Conservation (phyloP, 2,329 filamentous ascomycete species). For the Ophiostoma sp. region DNA sequence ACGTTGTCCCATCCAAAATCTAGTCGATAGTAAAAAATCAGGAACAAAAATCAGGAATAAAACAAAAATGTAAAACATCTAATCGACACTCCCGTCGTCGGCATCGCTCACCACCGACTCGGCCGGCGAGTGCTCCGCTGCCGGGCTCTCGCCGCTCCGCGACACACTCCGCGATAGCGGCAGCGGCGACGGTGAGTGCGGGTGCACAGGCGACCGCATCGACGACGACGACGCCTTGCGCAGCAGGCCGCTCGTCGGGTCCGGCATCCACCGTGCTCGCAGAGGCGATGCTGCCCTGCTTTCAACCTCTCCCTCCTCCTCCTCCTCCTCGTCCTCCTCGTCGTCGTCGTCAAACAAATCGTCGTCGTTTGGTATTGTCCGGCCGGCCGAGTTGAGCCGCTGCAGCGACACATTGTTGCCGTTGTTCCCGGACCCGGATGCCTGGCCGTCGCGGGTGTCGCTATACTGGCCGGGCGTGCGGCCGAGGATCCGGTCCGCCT, state of each 20-base stretch:
- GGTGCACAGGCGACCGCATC: not conserved
- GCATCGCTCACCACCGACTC: conserved; percentile 8
- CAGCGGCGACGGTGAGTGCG: not conserved
- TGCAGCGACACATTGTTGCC: conserved; percentile 41
- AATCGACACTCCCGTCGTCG: conserved; percentile 22
- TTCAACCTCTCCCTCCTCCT: conserved; percentile 32
- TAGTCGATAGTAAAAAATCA: not conserved
- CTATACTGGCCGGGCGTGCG: conserved; percentile 53
- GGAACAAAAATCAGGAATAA: not conserved
- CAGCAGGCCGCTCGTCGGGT: conserved; percentile 25
- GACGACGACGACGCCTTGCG: conserved; percentile 18
- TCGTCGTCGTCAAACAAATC: conserved; percentile 34
- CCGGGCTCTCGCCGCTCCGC: not conserved
- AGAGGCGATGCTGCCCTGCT: conserved; percentile 21
- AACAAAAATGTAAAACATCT: conserved; percentile 1
- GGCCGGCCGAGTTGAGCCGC: conserved; percentile 40
- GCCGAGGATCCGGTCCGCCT: conserved; percentile 55
- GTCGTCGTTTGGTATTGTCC: conserved; percentile 30
- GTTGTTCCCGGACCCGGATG: not conserved
- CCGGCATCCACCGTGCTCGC: conserved; percentile 26
- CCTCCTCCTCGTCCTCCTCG: conserved; percentile 35
- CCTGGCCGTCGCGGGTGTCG: conserved; percentile 34
- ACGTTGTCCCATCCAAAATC: not conserved
- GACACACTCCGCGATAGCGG: not conserved
- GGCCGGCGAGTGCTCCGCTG: not conserved